A percentile compares a stretch with the other conserved stretches of the same genome.
phyloP scores from a whole-genome alignment of 169 alveolate species.

The Neospora caninum region DNA sequence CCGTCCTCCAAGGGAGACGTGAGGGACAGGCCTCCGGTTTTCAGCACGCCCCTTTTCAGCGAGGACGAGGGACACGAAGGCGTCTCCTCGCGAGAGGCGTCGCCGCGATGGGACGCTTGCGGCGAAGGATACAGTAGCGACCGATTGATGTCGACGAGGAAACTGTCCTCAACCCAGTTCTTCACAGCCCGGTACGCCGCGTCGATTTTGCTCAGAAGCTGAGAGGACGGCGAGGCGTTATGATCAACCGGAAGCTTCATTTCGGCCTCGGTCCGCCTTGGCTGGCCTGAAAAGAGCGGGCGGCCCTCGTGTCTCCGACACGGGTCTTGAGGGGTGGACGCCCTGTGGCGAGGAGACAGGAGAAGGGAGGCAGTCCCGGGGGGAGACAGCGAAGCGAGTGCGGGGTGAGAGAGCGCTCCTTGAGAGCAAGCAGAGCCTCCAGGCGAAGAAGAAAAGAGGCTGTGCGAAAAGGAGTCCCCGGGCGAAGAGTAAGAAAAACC shows the following conservation, averaged over 20 bases:
- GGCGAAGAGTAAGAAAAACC: not conserved
- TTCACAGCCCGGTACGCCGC: not conserved
- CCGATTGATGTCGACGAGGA: constrained; percentile 16
- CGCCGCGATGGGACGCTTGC: not conserved
- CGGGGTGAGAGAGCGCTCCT: not conserved
- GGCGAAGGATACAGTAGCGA: not conserved
- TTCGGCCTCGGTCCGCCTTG: not conserved
- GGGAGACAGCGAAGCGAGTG: not conserved
- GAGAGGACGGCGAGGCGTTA: not conserved
- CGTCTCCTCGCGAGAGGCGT: not conserved
- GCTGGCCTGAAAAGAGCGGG: not conserved
- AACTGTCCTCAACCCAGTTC: not conserved
- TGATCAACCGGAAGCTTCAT: not conserved
- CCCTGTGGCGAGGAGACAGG: not conserved
- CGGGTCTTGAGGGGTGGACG: not conserved
- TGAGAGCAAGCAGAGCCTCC: not conserved
- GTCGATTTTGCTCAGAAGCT: not conserved
- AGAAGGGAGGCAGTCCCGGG: not conserved
- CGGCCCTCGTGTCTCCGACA: not conserved
- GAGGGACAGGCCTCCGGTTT: too few relatives aligned
- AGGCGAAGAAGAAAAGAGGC: not conserved
- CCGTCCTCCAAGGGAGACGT: not conserved
- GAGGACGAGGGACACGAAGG: not conserved
- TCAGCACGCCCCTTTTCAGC: not conserved
- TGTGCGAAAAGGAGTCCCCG: not conserved